Percentiles rank a stretch among this genome's conserved stretches.
phyloP scores from a whole-genome alignment of 208 protist species.

The Wallacemonas sp. region DNA sequence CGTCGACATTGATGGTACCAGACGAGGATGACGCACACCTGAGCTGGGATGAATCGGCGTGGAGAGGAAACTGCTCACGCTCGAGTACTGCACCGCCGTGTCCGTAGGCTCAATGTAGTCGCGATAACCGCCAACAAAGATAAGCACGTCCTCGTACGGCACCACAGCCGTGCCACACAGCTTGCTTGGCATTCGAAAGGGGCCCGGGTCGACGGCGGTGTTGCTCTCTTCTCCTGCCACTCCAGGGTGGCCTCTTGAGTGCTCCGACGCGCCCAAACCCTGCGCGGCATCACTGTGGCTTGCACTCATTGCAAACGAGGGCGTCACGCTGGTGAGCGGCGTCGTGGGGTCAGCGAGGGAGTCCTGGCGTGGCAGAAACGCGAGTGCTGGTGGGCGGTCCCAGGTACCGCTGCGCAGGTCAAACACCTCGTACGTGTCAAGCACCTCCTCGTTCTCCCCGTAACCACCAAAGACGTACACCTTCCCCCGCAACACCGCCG shows the following conservation, averaged over 20 bases:
- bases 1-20: constrained; percentile 12
- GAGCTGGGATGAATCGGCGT: constrained; percentile 25
- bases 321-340: too few relatives aligned
- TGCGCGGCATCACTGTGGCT: too few relatives aligned
- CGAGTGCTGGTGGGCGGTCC: constrained; percentile 15
- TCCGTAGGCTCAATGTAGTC: constrained; percentile 33
- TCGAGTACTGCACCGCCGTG: constrained; percentile 35
- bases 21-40: neutral
- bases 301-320: too few relatives aligned
- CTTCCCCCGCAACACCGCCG: constrained; percentile 19
- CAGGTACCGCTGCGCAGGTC: constrained; percentile 31
- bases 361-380: neutral
- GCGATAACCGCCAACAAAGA: constrained; percentile 37
- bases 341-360: neutral
- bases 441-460: constrained; percentile 28
- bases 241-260: too few relatives aligned
- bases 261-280: too few relatives aligned
- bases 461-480: constrained; percentile 60
- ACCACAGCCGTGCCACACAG: constrained; percentile 32
- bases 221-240: too few relatives aligned
- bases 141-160: constrained; percentile 27
- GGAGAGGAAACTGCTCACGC: constrained; percentile 27
- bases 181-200: constrained; percentile 36
- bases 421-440: constrained; percentile 49
- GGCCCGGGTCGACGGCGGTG: neutral